These are phyloP conservation scores for Lactarius tabidus DNA, from an alignment of 768 basidiomycete species.

Conservation along the genomic window DNA sequence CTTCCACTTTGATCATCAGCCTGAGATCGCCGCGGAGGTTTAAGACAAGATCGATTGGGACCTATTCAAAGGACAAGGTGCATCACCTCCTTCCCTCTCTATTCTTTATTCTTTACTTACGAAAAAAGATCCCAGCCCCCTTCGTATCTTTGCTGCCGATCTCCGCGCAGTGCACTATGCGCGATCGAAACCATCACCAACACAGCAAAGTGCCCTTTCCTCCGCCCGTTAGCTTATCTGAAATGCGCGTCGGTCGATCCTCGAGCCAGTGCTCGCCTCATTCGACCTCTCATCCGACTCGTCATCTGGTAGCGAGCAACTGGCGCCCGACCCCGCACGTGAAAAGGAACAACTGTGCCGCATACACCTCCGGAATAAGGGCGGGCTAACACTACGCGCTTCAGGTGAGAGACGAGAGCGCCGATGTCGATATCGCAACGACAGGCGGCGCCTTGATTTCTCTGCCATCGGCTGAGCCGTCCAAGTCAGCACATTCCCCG, in stretches of 20 bases:
- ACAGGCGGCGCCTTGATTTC: constrained; percentile 5
- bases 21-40: constrained; percentile 41
- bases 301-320: constrained; percentile 36
- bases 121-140: constrained; percentile 48
- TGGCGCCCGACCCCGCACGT: constrained; percentile 41
- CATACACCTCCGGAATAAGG: constrained; percentile 47
- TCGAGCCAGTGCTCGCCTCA: constrained; percentile 42
- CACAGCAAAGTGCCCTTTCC: constrained; percentile 45
- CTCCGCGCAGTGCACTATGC: constrained; percentile 36
- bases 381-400: constrained; percentile 28
- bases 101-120: neutral
- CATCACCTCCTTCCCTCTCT: constrained; percentile 21
- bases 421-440: constrained; percentile 51
- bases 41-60: constrained; percentile 61
- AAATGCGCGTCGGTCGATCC: constrained; percentile 44
- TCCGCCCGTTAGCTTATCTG: constrained; percentile 57
- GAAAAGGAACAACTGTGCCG: constrained; percentile 52
- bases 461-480: neutral
- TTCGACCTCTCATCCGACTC: constrained; percentile 37
- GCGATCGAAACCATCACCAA: constrained; percentile 37
- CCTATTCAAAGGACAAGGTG: constrained; percentile 54
- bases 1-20: constrained; percentile 42
- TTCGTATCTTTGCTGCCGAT: constrained; percentile 45
- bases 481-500: neutral
- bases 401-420: constrained; percentile 55